Evolutionary conservation across 164 flowering plant genomes (phyloP), one percentile per base, ranked within the genome.

Genomic region (Berberis vulgaris): DNA sequence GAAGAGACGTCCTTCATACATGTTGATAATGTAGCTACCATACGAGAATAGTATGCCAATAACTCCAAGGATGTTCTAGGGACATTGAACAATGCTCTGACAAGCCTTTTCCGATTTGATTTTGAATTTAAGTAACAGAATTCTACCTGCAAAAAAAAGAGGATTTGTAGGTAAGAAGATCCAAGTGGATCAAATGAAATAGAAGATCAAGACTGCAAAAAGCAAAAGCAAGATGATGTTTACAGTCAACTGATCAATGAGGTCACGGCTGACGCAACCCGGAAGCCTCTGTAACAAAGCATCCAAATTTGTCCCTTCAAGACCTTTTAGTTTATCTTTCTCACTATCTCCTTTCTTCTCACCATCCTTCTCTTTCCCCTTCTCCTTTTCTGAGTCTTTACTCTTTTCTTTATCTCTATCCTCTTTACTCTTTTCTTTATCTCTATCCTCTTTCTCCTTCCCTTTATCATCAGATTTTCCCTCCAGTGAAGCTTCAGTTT

Each of bases 221-320:
- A 26, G 26, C 26, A 26, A 26, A 67, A 53, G 61, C 40, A 64
- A n/a, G 72, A 59, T 43, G 58, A 59, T 72, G 5, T 52, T 81
- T 84, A 94, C 99, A 65, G 96, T 91, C 72, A 91, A 67, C 57
- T 91, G 97, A 76, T 91, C 96, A 69, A 94, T 94, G 65, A 94
- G 93, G 77, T 94, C 99, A 57, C 99, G 97, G 90, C 97, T 86
- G 57, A 94, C 97, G 53, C 89, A 91, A 65, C 93, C 89, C 13
- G 97, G 97, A 62, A 94, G 99, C 78, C 97, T 84, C 82, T 89
- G 96, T 71, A 94, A 46, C 53, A 94, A 68, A 72, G 78, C 89
- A 71, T 91, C 97, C 82, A 94, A 82, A 76, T 70, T 89, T 40
- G 95, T 80, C 68, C 95, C 96, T 58, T 94, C 99, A 69, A 83